A percentile compares a stretch with the other conserved stretches of the same genome.
Evolutionary conservation across 441 rosid species (phyloP).

Genomic region (Cnidoscolus chayamansa): DNA sequence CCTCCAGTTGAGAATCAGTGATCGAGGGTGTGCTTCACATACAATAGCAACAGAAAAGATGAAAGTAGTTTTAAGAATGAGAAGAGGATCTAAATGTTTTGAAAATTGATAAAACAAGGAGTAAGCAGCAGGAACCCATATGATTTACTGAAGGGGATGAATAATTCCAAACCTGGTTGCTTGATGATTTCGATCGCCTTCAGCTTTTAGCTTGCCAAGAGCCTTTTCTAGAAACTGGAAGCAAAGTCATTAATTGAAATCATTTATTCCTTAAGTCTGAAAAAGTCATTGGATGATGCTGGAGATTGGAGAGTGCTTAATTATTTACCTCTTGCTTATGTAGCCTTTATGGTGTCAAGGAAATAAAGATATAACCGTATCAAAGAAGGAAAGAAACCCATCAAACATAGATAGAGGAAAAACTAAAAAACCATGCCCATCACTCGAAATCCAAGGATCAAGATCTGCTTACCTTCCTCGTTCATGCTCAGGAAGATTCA

Average conservation of each 20-base stretch:
- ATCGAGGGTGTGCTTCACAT: conserved; percentile 17
- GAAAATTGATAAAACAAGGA: too few species aligned
- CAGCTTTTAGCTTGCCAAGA: conserved; percentile 32
- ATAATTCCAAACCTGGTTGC: conserved; percentile 26
- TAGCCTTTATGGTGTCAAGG: conserved; percentile 20
- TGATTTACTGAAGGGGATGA: not conserved
- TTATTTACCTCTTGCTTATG: conserved; percentile 36
- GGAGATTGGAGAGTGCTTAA: not conserved
- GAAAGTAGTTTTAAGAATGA: not conserved
- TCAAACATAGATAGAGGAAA: not conserved
- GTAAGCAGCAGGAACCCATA: too few species aligned
- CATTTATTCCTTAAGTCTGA: not conserved
- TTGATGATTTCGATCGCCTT: conserved; percentile 27
- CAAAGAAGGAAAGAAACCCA: not conserved
- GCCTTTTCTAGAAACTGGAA: conserved; percentile 34
- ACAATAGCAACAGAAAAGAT: not conserved
- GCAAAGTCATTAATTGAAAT: not conserved
- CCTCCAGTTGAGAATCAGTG: conserved; percentile 36
- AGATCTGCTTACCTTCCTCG: conserved; percentile 41
- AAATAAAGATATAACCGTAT: conserved; percentile 5
- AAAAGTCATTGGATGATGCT: not conserved
- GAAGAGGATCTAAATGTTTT: not conserved
- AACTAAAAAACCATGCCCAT: not conserved
- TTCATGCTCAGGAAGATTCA: conserved; percentile 44
- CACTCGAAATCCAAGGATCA: not conserved